Conservation (phyloP, 176 grass and related monocot species). For the Tillandsia fasciculata region DNA sequence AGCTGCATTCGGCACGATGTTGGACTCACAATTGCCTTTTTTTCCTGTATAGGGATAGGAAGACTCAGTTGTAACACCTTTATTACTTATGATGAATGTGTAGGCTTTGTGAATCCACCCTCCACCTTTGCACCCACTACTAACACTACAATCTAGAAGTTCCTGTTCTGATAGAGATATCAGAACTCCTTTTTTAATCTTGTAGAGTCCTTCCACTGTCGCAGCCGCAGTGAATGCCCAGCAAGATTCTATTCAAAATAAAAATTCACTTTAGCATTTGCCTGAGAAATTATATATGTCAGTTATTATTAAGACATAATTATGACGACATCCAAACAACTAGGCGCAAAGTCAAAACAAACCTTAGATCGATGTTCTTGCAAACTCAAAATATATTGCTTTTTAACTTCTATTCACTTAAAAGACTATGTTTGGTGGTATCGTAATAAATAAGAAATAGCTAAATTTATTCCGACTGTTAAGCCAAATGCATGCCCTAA, state of each 20-base stretch:
- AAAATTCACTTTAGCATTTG: no score
- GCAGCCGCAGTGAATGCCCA: constrained; percentile 37
- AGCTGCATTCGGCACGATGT: neutral
- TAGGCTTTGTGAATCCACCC: constrained; percentile 22
- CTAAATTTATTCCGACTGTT: no score
- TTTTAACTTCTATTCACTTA: no score
- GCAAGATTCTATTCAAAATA: constrained; percentile 15
- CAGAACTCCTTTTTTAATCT: constrained; percentile 34
- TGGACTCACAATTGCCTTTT: constrained; percentile 16
- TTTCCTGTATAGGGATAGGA: constrained; percentile 22
- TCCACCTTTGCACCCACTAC: constrained; percentile 21
- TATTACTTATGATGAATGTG: constrained; percentile 15
- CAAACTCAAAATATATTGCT: no score
- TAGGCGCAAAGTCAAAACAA: no score
- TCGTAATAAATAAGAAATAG: no score
- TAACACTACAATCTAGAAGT: constrained; percentile 28
- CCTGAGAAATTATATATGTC: no score
- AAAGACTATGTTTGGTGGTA: no score
- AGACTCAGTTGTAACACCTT: constrained; percentile 26
- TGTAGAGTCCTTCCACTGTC: constrained; percentile 31
- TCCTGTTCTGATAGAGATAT: constrained; percentile 34
- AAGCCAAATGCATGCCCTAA: no score
- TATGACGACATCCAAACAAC: no score
- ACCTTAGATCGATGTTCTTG: no score
- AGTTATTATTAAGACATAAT: no score